Base-by-base conservation (phyloP, 2,329 filamentous ascomycete genomes). In the Ilyonectria robusta region DNA sequence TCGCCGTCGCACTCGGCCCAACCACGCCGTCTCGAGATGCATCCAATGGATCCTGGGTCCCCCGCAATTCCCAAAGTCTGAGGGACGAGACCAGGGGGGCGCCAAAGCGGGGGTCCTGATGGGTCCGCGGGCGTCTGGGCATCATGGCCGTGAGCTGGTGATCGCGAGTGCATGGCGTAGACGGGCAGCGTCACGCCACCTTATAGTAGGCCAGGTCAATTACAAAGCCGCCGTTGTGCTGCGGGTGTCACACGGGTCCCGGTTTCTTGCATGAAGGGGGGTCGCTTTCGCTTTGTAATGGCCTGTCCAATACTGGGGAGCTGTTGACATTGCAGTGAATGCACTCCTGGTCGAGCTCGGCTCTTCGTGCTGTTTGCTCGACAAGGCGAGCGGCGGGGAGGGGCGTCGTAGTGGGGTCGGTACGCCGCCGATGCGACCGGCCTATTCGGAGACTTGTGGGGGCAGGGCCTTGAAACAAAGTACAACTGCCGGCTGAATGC, bases 391-490 rank as follows among this genome's bases (percentile, higher is more conserved):
- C 44, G 44, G 21, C 44, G 19, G 19, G 26, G 54, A 62, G 69
- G 62, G 69, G 70, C 58, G 62, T 60, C 65, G 57, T 44, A 51
- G 50, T 55, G 50, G 59, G 68, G 70, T 44, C 40, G 26, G 46
- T 47, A 42, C 9, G 33, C 31, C 17, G 54, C 59, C 46, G 53
- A 46, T 72, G 70, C 70, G 69, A 58, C 69, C 69, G 70, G 60
- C 61, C 68, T 48, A 26, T n/a, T 64, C 46, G 66, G 50, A 29
- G 47, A 42, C 46, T 50, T 63, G 64, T 64, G 65, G 57, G 35
- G 50, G 19, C 13, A 29, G 46, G 46, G 46, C 23, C 21, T 47
- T 48, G 46, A 21, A 29, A 15, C 23, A 48, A 11, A 33, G 40
- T n/a, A 51, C 50, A 31, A 19, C 31, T 7, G 50, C 29, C 29